Base-by-base conservation (phyloP, 2,329 filamentous ascomycete species). In the Truncatella angustata region DNA sequence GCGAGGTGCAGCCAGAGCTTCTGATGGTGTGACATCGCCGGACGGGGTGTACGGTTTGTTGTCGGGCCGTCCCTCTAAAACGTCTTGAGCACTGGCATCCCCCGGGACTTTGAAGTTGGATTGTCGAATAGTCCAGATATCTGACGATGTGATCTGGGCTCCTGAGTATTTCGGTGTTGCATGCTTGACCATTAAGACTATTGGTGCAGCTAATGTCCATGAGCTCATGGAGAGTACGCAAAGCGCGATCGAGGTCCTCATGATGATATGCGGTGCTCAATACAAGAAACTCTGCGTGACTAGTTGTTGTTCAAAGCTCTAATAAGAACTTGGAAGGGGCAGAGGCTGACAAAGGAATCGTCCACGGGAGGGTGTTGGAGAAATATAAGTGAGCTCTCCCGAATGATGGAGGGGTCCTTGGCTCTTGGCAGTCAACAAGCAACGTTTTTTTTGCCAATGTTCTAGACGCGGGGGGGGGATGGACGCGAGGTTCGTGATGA, bases 181-280 rank as follows among this genome's bases (percentile, higher is more conserved):
- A n/a, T 50, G 36, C 32, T 56, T 50, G 26, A 52, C 37, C 20
- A 48, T 18, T n/a, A 46, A 46, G 11, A 50, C 49, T 21, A 59
- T 23, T 5, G 58, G 58, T 21, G 58, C 57, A 49, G 58, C 55
- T 48, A 56, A 24, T 50, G 48, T 48, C 48, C 49, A 55, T 12
- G 47, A 50, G n/a, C 40, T 45, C 32, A 53, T 43, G 43, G 47
- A n/a, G 45, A 54, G 49, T 35, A 42, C 21, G 52, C 54, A 59
- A 50, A 58, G 51, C 9, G 55, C 35, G 37, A 40, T 23, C 35
- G 48, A 44, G 37, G 37, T 51, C 50, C 56, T 60, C 58, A 60
- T 60, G 58, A 47, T 26, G 21, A 14, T 4, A n/a, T 40, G 40
- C 16, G 39, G 12, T 12, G 39, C 10, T 42, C 21, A 12, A n/a